Percentiles rank a stretch among this genome's conserved stretches.
phyloP scores from a whole-genome alignment of 352 stramenopile species.

The Thalassiosira hispida region DNA sequence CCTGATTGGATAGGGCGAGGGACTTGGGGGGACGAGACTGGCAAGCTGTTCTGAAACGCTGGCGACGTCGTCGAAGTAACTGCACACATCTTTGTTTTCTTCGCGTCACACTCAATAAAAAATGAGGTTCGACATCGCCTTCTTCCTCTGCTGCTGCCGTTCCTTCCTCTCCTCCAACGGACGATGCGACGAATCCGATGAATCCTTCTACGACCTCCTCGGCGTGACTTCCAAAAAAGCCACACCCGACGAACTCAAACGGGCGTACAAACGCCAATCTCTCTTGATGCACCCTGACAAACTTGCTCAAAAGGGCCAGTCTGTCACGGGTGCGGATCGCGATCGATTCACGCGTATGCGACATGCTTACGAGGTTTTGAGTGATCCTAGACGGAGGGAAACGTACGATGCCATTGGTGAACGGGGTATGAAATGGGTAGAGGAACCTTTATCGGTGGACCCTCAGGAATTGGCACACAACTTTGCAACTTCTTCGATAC shows the following conservation, averaged over 20 bases:
- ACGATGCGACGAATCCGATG: conserved; percentile 25
- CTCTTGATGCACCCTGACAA: conserved; percentile 87
- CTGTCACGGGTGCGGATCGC: conserved; percentile 64
- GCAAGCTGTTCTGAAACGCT: too few species aligned
- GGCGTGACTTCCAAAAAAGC: conserved; percentile 57
- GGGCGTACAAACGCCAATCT: conserved; percentile 80
- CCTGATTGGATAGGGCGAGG: too few species aligned
- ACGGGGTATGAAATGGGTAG: conserved; percentile 81
- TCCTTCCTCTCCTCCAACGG: conserved; percentile 69
- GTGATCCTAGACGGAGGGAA: conserved; percentile 77
- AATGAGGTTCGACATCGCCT: conserved; percentile 79
- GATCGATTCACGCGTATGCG: conserved; percentile 81
- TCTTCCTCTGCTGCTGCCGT: conserved; percentile 84
- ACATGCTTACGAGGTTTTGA: conserved; percentile 83
- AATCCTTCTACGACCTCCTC: conserved; percentile 80
- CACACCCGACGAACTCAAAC: conserved; percentile 77
- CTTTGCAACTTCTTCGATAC: conserved; percentile 72
- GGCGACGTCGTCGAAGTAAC: too few species aligned
- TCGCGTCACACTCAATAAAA: too few species aligned
- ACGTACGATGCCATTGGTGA: conserved; percentile 85
- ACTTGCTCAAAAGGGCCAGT: conserved; percentile 75
- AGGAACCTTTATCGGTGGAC: conserved; percentile 83
- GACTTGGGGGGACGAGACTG: too few species aligned
- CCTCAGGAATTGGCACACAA: conserved; percentile 83
- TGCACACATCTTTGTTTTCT: too few species aligned